These are phyloP conservation scores for Borovskyia barvae DNA, from an alignment of 208 protist species.

Conservation along the genomic window DNA sequence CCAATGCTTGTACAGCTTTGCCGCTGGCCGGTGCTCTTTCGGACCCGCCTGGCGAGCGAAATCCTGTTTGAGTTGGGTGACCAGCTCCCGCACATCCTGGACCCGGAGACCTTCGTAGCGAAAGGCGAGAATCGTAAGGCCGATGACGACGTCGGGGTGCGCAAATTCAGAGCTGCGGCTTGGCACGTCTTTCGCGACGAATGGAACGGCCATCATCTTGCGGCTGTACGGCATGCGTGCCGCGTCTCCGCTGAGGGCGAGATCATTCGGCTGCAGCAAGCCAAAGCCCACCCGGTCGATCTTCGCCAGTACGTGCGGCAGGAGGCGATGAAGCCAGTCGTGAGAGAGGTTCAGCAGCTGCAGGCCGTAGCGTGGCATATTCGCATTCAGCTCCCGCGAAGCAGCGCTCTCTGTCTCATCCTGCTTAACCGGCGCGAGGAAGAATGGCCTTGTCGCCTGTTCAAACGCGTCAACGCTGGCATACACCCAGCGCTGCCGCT, in stretches of 20 bases:
- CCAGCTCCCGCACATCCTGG: constrained; percentile 71
- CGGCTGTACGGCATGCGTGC: constrained; percentile 77
- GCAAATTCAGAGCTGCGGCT: constrained; percentile 93
- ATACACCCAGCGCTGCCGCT: constrained; percentile 11
- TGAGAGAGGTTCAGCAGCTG: constrained; percentile 89
- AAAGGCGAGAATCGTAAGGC: constrained; percentile 91
- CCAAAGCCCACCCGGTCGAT: constrained; percentile 95
- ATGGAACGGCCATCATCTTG: constrained; percentile 90
- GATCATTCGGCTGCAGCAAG: constrained; percentile 74
- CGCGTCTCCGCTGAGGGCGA: constrained; percentile 33
- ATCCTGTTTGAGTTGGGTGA: constrained; percentile 85
- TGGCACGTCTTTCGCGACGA: constrained; percentile 96
- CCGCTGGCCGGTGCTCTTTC: constrained; percentile 82
- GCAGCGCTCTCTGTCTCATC: constrained; percentile 14
- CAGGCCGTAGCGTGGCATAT: constrained; percentile 42
- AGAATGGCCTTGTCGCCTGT: constrained; percentile 33
- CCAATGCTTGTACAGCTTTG: constrained; percentile 78
- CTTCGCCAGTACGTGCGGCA: constrained; percentile 93
- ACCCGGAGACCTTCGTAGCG: constrained; percentile 91
- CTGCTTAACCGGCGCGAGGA: constrained; percentile 19
- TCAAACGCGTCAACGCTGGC: constrained; percentile 8
- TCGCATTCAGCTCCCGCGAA: constrained; percentile 28
- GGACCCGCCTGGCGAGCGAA: constrained; percentile 85
- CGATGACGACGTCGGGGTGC: constrained; percentile 94
- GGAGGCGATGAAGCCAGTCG: constrained; percentile 88